Base-by-base conservation (phyloP, 345 rosid genomes). In the Syzygium oleosum region DNA sequence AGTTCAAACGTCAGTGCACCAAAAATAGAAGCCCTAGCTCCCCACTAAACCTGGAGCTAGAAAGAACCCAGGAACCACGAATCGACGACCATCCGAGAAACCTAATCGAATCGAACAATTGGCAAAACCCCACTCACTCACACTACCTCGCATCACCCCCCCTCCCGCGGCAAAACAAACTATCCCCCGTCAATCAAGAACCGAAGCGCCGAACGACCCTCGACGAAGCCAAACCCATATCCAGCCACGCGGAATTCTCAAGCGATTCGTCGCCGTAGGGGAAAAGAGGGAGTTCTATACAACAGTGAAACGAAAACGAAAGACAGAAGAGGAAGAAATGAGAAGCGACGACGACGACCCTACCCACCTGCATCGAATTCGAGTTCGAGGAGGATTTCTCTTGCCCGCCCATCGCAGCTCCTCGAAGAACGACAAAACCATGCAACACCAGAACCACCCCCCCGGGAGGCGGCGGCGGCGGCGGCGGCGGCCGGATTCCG, bases 341-440 rank as follows among this genome's bases (percentile, higher is more conserved):
- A 43, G 46, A 43, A 43, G 46, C 46, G 46, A 58, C 21, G 12
- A 31, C 73, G 17, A 12, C 9, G 9, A 19, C 23, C 83, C 46
- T 43, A 63, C 94, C 86, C 7, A 96, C 99, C 98, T 97, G 98
- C 98, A 98, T 91, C 94, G 98, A 89, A 92, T 94, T 96, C 88
- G 95, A 88, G 89, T 92, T 93, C 54, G 95, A 87, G 90, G 94
- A 95, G 15, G 96, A 93, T 91, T 96, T 98, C 88, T 96, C 99
- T 73, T 89, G 95, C 49, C 93, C 96, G 93, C 96, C 99, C 99
- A 98, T 98, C 88, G 88, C 91, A 88, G 88, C 91, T 90, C 65
- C 88, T 58, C 90, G 55, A 88, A 86, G 90, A 85, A 27, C 31
- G 79, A n/a, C 51, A 12, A 41, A 27, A 41, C 80, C 52, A 51